Conservation (phyloP, 1,139 yeast genomes). For the Spathaspora sp. region DNA sequence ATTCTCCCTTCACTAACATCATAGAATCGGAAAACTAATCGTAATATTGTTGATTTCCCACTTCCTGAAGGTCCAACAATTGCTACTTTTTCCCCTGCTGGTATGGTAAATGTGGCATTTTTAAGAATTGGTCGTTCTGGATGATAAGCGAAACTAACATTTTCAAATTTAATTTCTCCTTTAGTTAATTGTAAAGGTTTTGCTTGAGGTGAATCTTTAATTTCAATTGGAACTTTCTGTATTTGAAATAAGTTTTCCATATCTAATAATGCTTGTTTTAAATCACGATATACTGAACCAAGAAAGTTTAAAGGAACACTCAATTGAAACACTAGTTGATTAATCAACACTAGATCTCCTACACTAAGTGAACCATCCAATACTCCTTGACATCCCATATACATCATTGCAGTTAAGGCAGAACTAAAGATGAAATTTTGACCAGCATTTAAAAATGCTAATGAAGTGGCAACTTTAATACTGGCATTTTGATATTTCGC, state of each 20-base stretch:
- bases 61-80: constrained; percentile 95
- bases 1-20: constrained; percentile 81
- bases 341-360: constrained; percentile 94
- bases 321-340: constrained; percentile 92
- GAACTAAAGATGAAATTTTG: constrained; percentile 89
- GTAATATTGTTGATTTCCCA: constrained; percentile 88
- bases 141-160: constrained; percentile 90
- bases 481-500: constrained; percentile 76
- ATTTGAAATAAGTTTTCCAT: constrained; percentile 89
- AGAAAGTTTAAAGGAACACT: constrained; percentile 92
- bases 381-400: constrained; percentile 96
- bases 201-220: constrained; percentile 40
- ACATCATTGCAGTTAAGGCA: constrained; percentile 97
- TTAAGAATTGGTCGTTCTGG: constrained; percentile 82
- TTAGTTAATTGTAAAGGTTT: constrained; percentile 30
- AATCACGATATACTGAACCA: constrained; percentile 92
- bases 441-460: constrained; percentile 88
- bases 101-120: constrained; percentile 81
- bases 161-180: constrained; percentile 85
- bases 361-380: constrained; percentile 80
- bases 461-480: constrained; percentile 86
- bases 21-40: constrained; percentile 85
- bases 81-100: constrained; percentile 89
- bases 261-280: constrained; percentile 87
- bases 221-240: constrained; percentile 70